Conservation (phyloP, 352 stramenopile species). For the Globisporangium radiosum region DNA sequence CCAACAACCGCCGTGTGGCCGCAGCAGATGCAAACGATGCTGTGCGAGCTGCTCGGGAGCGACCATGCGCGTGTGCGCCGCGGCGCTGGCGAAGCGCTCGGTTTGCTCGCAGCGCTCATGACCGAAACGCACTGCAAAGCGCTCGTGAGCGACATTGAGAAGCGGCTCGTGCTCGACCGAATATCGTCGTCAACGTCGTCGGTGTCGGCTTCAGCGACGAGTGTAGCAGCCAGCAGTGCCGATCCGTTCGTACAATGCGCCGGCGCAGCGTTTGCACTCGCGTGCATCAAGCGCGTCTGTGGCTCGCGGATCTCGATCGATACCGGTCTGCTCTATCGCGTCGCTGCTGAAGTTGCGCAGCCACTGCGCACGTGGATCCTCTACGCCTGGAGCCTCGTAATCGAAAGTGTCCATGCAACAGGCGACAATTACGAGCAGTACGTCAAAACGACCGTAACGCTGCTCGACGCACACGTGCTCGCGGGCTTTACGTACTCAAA, state of each 20-base stretch:
- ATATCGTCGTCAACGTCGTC: conserved; percentile 18
- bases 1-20: conserved; percentile 39
- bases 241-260: conserved; percentile 47
- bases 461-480: conserved; percentile 71
- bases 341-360: conserved; percentile 60
- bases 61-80: conserved; percentile 58
- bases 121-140: conserved; percentile 37
- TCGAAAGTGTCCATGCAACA: conserved; percentile 69
- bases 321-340: conserved; percentile 63
- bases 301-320: conserved; percentile 73
- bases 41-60: conserved; percentile 72
- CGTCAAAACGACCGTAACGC: conserved; percentile 57
- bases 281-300: conserved; percentile 74
- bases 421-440: conserved; percentile 82
- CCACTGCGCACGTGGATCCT: conserved; percentile 81
- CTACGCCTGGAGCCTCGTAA: conserved; percentile 77
- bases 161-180: conserved; percentile 43
- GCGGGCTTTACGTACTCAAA: conserved; percentile 74
- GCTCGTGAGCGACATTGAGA: conserved; percentile 67
- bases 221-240: conserved; percentile 22
- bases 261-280: conserved; percentile 66
- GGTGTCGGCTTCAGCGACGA: conserved; percentile 4
- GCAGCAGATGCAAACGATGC: conserved; percentile 71
- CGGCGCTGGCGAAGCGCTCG: conserved; percentile 66
- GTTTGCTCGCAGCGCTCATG: conserved; percentile 46